Conservation (phyloP, 148 eudicot species). For the Vaccinium darrowii region DNA sequence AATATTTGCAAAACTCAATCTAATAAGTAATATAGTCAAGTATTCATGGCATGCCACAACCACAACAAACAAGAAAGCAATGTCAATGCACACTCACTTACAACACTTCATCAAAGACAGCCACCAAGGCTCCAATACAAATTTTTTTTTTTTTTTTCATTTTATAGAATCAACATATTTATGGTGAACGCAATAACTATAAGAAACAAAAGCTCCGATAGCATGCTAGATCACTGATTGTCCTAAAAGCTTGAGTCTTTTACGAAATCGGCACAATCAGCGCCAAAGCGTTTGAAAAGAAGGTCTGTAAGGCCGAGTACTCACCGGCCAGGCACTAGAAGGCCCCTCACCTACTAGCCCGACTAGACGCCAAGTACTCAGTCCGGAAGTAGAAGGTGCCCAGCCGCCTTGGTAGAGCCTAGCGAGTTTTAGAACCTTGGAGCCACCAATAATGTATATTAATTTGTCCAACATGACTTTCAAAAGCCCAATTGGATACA, state of each 20-base stretch:
- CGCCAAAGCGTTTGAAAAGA: too few species aligned
- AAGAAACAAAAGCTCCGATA: not conserved
- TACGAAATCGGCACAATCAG: not conserved
- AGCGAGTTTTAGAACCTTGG: too few species aligned
- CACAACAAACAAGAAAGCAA: constrained; percentile 4
- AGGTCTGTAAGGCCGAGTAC: too few species aligned
- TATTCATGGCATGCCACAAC: not conserved
- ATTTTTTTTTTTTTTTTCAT: not conserved
- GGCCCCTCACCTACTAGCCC: too few species aligned
- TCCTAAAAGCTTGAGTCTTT: not conserved
- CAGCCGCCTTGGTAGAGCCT: too few species aligned
- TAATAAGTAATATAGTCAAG: not conserved
- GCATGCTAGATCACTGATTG: not conserved
- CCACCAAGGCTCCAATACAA: not conserved
- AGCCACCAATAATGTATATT: not conserved
- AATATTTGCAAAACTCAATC: not conserved
- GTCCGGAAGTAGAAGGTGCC: too few species aligned
- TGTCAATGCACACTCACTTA: not conserved
- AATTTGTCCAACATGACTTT: not conserved
- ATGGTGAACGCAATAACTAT: not conserved
- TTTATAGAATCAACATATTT: not conserved
- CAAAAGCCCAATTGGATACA: not conserved
- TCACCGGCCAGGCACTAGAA: too few species aligned
- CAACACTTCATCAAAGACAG: not conserved
- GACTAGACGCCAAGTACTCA: too few species aligned